phyloP scores from a whole-genome alignment of 345 rosid species.

The Gossypium raimondii region DNA sequence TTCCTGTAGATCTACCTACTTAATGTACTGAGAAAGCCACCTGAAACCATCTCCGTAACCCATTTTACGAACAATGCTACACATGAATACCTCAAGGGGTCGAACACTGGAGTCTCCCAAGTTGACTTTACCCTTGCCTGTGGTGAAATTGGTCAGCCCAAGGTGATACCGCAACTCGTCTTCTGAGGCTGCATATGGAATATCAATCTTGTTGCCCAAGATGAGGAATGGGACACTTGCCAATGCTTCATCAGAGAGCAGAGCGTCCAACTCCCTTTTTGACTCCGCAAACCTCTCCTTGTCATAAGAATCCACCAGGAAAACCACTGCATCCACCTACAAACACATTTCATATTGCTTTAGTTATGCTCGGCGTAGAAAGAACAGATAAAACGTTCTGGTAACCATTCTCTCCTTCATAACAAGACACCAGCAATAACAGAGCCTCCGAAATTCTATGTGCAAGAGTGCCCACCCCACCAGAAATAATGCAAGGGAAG shows the following conservation, averaged over 20 bases:
- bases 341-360: not conserved
- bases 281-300: conserved; percentile 61
- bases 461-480: not conserved
- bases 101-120: conserved; percentile 47
- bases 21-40: conserved; percentile 70
- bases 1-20: conserved; percentile 28
- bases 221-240: conserved; percentile 56
- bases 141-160: conserved; percentile 65
- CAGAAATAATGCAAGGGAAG: not conserved
- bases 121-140: conserved; percentile 59
- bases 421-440: not conserved
- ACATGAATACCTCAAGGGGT: conserved; percentile 68
- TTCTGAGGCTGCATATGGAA: conserved; percentile 68
- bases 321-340: conserved; percentile 71
- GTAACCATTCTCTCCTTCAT: not conserved
- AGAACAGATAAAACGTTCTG: not conserved
- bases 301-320: conserved; percentile 65
- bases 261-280: conserved; percentile 59
- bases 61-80: conserved; percentile 74
- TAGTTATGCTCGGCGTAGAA: not conserved
- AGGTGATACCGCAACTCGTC: conserved; percentile 60
- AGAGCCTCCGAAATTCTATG: not conserved
- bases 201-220: conserved; percentile 68
- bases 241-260: conserved; percentile 54
- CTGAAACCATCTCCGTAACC: conserved; percentile 75